A percentile compares a stretch with the other conserved stretches of the same genome.
Conservation (phyloP, 2,329 filamentous ascomycete species). For the Pleomassaria siparia region DNA sequence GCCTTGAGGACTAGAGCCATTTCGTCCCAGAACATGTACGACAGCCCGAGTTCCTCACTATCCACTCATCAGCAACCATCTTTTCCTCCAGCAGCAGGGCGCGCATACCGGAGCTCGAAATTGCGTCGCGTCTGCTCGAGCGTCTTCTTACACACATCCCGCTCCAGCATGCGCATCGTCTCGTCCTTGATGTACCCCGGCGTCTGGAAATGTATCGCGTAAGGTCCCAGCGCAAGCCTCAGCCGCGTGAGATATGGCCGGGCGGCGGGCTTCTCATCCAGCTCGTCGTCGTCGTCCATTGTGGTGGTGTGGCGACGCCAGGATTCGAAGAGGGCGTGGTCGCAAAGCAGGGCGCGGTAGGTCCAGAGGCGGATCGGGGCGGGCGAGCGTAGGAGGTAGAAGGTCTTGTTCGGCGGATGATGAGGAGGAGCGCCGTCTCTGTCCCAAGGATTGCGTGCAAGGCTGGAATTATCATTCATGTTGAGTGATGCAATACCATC, state of each 20-base stretch:
- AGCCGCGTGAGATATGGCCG: slow-evolving; percentile 47
- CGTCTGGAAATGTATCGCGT: slow-evolving; percentile 61
- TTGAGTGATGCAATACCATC: not conserved
- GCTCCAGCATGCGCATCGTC: slow-evolving; percentile 59
- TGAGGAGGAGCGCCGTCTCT: not conserved
- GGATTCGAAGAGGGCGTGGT: slow-evolving; percentile 19
- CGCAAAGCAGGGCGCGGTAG: slow-evolving; percentile 25
- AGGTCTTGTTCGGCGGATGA: not conserved
- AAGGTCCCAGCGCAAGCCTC: slow-evolving; percentile 50
- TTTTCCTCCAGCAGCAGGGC: not conserved
- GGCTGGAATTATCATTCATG: not conserved
- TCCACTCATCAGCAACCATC: slow-evolving; percentile 8
- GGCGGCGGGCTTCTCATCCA: slow-evolving; percentile 16
- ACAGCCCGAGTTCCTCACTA: slow-evolving; percentile 59
- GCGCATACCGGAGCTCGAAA: slow-evolving; percentile 53
- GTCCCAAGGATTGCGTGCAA: not conserved
- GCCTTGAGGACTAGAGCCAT: slow-evolving; percentile 59
- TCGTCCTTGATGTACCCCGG: slow-evolving; percentile 62
- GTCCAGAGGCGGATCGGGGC: slow-evolving; percentile 30
- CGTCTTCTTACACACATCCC: slow-evolving; percentile 59
- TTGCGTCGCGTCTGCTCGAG: slow-evolving; percentile 60
- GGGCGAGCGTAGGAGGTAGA: slow-evolving; percentile 22
- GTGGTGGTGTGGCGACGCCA: not conserved
- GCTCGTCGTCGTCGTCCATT: slow-evolving; percentile 10
- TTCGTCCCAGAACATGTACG: slow-evolving; percentile 61